Base-by-base conservation (phyloP, 1,284 basidiomycete species). In the Sutorius eximius region DNA sequence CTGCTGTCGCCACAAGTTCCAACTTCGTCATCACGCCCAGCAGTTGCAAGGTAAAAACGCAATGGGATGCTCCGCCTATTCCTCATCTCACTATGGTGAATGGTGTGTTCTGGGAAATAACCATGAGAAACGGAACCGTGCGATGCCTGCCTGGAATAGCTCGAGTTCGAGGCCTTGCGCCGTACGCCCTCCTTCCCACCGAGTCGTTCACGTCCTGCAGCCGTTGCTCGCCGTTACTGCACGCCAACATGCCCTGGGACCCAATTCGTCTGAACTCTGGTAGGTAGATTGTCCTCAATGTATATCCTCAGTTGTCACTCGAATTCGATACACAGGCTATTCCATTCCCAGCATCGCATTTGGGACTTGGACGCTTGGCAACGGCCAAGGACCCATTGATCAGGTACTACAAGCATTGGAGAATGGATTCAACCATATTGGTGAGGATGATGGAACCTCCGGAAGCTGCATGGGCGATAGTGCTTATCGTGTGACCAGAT, bases 361-460 rank as follows among this genome's bases (percentile, higher is more conserved):
- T 61, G 81, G 81, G 8, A 82, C 81, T 1, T 81, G 79, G 76
- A 79, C 72, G 30, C 60, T 18, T n/a, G 77, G 80, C 3, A 77
- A 77, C 48, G 81, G 78, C 1, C 73, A 77, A 58, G 70, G 72
- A 12, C 73, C 79, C 3, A 73, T 75, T 43, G 73, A 77, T 59
- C 76, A 80, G 56, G 79, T 86, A 24, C 74, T 77, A 53, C 79
- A 80, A 59, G 82, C 81, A 9, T 66, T 83, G 34, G 77, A 77
- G 5, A 74, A 75, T 1, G 82, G 82, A 5, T 83, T 82, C 68
- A 71, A 69, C 48, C 81, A 83, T 60, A 65, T 84, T 36, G 82
- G 36, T 37, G 36, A 37, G 36, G 36, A 81, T 40, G n/a, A 81
- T 42, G 45, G 16, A 29, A 12, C 43, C 22, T 42, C n/a, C 20